A percentile compares a stretch with the other conserved stretches of the same genome.
Conservation (phyloP, 495 filamentous ascomycete species). For the Annulohypoxylon nitens region DNA sequence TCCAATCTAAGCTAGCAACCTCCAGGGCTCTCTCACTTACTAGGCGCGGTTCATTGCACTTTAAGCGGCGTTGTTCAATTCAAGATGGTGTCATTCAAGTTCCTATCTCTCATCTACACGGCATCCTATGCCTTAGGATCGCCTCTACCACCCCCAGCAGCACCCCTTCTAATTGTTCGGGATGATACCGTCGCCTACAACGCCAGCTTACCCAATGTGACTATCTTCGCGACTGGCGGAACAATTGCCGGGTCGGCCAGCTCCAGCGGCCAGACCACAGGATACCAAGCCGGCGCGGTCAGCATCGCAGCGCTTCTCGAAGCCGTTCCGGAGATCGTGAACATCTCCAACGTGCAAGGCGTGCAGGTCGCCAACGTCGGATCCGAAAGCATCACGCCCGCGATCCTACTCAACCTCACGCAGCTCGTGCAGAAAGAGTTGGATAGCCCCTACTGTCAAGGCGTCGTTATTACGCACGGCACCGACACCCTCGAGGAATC, state of each 20-base stretch:
- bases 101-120: constrained; percentile 15
- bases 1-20: neutral
- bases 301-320: constrained; percentile 56
- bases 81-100: constrained; percentile 52
- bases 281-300: constrained; percentile 61
- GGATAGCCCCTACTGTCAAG: constrained; percentile 58
- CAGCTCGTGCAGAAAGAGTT: constrained; percentile 58
- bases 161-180: constrained; percentile 20
- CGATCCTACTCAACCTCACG: constrained; percentile 59
- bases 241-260: constrained; percentile 62
- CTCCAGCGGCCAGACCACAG: constrained; percentile 61
- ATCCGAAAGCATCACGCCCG: constrained; percentile 56
- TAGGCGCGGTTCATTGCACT: constrained; percentile 1
- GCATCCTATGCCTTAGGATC: constrained; percentile 18
- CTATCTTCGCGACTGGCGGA: constrained; percentile 65
- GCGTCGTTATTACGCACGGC: constrained; percentile 65
- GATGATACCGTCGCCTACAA: constrained; percentile 55
- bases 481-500: constrained; percentile 66
- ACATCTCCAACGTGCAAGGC: constrained; percentile 62
- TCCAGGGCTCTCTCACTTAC: neutral
- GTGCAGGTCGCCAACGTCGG: constrained; percentile 59
- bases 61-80: neutral
- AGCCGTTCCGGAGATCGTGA: constrained; percentile 58
- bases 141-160: constrained; percentile 19
- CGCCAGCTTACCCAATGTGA: constrained; percentile 62